A percentile compares a stretch with the other conserved stretches of the same genome.
phyloP scores from a whole-genome alignment of 805 yeast genomes.

The Wickerhamiella azymoides region DNA sequence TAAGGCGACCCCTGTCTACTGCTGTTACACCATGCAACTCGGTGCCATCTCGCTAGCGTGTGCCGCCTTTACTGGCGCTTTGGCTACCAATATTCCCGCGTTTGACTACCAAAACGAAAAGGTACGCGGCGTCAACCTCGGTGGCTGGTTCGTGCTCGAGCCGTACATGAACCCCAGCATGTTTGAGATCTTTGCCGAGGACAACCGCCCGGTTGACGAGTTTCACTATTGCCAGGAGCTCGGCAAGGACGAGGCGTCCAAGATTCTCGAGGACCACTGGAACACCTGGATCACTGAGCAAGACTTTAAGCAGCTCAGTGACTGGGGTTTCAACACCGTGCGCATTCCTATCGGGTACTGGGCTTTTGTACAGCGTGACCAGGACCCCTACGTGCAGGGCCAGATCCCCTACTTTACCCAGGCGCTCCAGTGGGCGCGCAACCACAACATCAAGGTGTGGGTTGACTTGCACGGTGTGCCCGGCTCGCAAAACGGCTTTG shows the following conservation, averaged over 20 bases:
- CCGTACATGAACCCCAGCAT: constrained; percentile 72
- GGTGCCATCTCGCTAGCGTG: not conserved
- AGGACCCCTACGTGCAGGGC: constrained; percentile 82
- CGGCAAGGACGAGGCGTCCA: constrained; percentile 45
- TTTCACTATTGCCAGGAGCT: constrained; percentile 47
- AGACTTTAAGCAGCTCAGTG: constrained; percentile 47
- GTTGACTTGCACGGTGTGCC: constrained; percentile 93
- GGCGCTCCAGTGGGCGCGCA: constrained; percentile 65
- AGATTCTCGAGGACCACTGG: constrained; percentile 60
- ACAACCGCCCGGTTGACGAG: constrained; percentile 63
- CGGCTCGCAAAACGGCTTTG: constrained; percentile 93
- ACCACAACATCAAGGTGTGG: constrained; percentile 61
- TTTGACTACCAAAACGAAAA: constrained; percentile 23
- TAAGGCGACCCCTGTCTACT: too few relatives aligned
- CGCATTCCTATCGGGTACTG: constrained; percentile 92
- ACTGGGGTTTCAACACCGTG: constrained; percentile 47
- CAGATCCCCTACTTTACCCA: constrained; percentile 57
- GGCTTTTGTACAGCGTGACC: constrained; percentile 54
- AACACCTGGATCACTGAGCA: constrained; percentile 55
- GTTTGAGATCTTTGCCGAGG: constrained; percentile 12
- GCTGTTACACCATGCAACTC: not conserved
- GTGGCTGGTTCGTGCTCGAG: constrained; percentile 85
- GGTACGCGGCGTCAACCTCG: constrained; percentile 49
- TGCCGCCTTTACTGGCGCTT: not conserved
- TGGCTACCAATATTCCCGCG: constrained; percentile 1